Evolutionary conservation across 345 rosid species (phyloP).

Genomic region (Salix koriyanagi): DNA sequence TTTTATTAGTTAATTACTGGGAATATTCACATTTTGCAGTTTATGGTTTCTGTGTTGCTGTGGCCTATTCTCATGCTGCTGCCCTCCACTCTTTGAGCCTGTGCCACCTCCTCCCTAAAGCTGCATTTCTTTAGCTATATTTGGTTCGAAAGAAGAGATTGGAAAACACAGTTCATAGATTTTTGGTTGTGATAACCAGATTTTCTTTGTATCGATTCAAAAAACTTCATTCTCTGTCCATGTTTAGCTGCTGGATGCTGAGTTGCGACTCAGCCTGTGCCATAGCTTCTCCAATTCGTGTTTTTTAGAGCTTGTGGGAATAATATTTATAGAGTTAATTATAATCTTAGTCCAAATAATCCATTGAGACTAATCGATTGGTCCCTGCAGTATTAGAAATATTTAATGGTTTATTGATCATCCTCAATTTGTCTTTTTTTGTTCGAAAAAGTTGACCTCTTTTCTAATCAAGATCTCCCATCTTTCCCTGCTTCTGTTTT

Average conservation of each 20-base stretch:
- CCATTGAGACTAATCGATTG: neutral
- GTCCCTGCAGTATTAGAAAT: neutral
- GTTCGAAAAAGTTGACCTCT: neutral
- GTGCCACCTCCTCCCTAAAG: conserved; percentile 41
- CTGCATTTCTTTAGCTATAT: neutral
- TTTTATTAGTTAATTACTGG: neutral
- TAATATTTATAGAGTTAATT: neutral
- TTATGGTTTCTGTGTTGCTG: conserved; percentile 55
- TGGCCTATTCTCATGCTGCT: conserved; percentile 49
- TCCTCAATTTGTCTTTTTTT: neutral
- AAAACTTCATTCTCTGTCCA: neutral
- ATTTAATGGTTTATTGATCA: neutral
- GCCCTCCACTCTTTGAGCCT: conserved; percentile 53
- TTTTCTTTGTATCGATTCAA: neutral
- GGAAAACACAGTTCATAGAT: neutral
- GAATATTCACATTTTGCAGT: conserved; percentile 24
- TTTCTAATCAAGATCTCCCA: neutral
- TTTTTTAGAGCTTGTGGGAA: neutral
- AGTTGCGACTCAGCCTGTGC: neutral
- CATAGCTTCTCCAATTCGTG: neutral
- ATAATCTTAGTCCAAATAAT: neutral
- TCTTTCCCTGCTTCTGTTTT: neutral
- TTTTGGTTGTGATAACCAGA: neutral
- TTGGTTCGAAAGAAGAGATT: neutral
- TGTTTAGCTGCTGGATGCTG: neutral